phyloP scores from a whole-genome alignment of 2,329 filamentous ascomycete species.

The Diplodia intermedia region DNA sequence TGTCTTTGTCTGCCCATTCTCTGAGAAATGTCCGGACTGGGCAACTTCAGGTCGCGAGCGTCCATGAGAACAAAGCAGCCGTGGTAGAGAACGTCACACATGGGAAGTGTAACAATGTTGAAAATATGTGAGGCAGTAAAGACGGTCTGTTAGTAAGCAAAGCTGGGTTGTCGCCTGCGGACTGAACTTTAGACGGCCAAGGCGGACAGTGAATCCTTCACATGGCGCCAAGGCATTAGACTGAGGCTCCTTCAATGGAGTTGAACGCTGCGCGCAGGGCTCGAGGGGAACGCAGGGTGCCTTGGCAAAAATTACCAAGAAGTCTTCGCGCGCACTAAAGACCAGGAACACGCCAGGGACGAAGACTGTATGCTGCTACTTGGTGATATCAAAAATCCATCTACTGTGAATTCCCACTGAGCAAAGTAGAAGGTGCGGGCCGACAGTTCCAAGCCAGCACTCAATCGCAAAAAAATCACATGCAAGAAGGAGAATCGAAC shows the following conservation, averaged over 20 bases:
- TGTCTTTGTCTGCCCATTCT: constrained; percentile 23
- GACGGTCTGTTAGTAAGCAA: not conserved
- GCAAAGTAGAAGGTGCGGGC: constrained; percentile 23
- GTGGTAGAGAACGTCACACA: not conserved
- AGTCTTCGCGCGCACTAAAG: constrained; percentile 19
- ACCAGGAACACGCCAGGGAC: constrained; percentile 5
- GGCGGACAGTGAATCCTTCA: constrained; percentile 15
- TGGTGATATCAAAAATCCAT: constrained; percentile 31
- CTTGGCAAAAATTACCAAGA: constrained; percentile 18
- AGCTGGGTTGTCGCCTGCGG: not conserved
- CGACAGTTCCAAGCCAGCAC: constrained; percentile 17
- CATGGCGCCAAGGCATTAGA: not conserved
- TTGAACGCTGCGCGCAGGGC: constrained; percentile 3
- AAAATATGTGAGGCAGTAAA: not conserved
- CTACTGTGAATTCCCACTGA: constrained; percentile 29
- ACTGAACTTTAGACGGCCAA: not conserved
- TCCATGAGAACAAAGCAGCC: constrained; percentile 17
- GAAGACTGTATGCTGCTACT: constrained; percentile 19
- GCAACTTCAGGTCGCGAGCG: constrained; percentile 8
- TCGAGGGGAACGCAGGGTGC: constrained; percentile 1
- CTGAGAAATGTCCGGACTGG: constrained; percentile 6
- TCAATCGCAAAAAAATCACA: constrained; percentile 31
- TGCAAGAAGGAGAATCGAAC: constrained; percentile 27
- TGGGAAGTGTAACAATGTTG: not conserved
- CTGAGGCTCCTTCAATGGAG: not conserved